These are phyloP conservation scores for Pseudogymnoascus sp. DNA, from an alignment of 2,329 filamentous ascomycete species.

Conservation along the genomic window DNA sequence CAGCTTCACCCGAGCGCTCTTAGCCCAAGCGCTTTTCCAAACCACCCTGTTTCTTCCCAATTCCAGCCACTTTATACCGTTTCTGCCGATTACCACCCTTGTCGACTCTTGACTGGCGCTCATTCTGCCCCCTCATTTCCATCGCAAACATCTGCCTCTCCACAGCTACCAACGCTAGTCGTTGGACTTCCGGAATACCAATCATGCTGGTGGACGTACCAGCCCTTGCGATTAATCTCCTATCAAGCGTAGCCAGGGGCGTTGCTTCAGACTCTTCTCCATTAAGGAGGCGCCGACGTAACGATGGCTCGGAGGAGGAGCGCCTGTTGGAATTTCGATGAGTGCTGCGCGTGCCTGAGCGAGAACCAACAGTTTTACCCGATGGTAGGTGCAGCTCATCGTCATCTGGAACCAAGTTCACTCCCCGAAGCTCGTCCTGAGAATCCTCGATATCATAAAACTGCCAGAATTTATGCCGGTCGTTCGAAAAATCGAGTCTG, in stretches of 20 bases:
- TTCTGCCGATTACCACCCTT: constrained; percentile 23
- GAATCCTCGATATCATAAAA: constrained; percentile 32
- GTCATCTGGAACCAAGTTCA: constrained; percentile 17
- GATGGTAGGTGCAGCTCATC: constrained; percentile 29
- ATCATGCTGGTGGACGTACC: constrained; percentile 17
- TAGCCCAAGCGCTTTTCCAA: constrained; percentile 18
- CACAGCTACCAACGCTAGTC: constrained; percentile 18
- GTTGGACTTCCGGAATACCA: constrained; percentile 19
- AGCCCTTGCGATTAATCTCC: constrained; percentile 7
- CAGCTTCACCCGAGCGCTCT: constrained; percentile 5
- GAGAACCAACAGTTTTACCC: constrained; percentile 29
- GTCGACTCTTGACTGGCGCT: constrained; percentile 19
- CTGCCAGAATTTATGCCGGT: constrained; percentile 32
- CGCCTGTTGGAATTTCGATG: constrained; percentile 8
- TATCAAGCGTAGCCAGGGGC: not conserved
- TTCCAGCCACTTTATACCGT: constrained; percentile 17
- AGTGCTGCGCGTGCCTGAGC: constrained; percentile 14
- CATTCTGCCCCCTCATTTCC: constrained; percentile 18
- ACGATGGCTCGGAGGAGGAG: not conserved
- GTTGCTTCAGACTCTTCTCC: not conserved
- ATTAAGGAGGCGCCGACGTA: not conserved
- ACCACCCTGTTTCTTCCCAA: constrained; percentile 19
- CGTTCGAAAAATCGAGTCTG: constrained; percentile 30
- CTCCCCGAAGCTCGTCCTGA: not conserved
- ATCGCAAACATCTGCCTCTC: constrained; percentile 19